These are phyloP conservation scores for Persicaria tinctoria DNA, from an alignment of 148 eudicot species.

Conservation along the genomic window DNA sequence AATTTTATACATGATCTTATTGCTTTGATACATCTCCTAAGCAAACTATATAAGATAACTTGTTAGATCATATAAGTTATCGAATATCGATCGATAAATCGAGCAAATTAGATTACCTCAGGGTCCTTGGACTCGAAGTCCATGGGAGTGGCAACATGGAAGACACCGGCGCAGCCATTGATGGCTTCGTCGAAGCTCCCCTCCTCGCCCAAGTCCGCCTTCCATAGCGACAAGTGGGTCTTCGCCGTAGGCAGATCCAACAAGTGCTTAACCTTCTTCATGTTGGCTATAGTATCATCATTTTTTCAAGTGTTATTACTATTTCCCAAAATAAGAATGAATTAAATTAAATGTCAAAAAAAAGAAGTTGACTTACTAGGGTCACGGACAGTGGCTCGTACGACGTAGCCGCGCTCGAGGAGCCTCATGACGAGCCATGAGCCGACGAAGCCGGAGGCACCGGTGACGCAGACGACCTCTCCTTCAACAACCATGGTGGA, in stretches of 20 bases:
- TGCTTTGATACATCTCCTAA: too few species aligned
- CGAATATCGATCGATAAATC: too few species aligned
- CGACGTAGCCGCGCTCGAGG: slow-evolving; percentile 49
- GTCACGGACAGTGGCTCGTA: slow-evolving; percentile 66
- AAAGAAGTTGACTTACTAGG: slow-evolving; percentile 26
- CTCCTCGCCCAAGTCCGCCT: slow-evolving; percentile 46
- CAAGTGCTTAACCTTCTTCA: slow-evolving; percentile 51
- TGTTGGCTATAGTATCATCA: slow-evolving; percentile 23
- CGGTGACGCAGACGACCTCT: slow-evolving; percentile 62
- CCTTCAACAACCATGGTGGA: slow-evolving; percentile 9
- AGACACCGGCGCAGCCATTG: slow-evolving; percentile 53
- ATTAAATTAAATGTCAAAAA: too few species aligned
- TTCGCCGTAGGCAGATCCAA: slow-evolving; percentile 46
- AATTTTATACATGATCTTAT: too few species aligned
- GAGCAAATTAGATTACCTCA: slow-evolving; percentile 32
- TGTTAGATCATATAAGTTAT: too few species aligned
- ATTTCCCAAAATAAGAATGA: too few species aligned
- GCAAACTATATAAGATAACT: too few species aligned
- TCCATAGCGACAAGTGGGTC: slow-evolving; percentile 47
- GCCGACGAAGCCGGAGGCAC: slow-evolving; percentile 63
- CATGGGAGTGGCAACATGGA: slow-evolving; percentile 78
- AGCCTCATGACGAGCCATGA: slow-evolving; percentile 78
- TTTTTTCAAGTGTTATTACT: too few species aligned
- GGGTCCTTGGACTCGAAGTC: slow-evolving; percentile 62
- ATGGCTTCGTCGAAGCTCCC: slow-evolving; percentile 78